A percentile compares a stretch with the other conserved stretches of the same genome.
phyloP scores from a whole-genome alignment of 78 protist species.

The Pigoraptor vietnamica region DNA sequence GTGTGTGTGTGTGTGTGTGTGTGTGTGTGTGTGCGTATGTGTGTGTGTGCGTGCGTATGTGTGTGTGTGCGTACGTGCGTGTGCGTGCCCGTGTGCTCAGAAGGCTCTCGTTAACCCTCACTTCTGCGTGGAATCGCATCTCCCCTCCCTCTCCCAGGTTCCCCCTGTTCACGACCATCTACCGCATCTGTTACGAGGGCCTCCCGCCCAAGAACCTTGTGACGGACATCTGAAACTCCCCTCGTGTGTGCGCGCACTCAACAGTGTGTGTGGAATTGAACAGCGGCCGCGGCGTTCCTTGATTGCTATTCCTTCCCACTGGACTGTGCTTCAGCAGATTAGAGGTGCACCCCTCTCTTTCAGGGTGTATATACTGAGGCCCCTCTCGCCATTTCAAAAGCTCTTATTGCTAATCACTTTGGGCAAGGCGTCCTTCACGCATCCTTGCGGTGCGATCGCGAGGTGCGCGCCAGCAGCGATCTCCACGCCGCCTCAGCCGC shows the following conservation, averaged over 20 bases:
- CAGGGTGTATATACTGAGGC: too few relatives aligned
- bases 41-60: not conserved
- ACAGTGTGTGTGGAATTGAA: too few relatives aligned
- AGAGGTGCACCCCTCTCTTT: too few relatives aligned
- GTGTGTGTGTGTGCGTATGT: not conserved
- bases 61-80: not conserved
- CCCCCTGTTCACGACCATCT: conserved; percentile 44
- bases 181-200: conserved; percentile 19
- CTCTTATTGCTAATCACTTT: too few relatives aligned
- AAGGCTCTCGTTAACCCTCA: too few relatives aligned
- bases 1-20: not conserved
- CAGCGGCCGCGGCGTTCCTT: too few relatives aligned
- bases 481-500: not conserved
- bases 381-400: too few relatives aligned
- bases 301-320: too few relatives aligned
- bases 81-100: not conserved
- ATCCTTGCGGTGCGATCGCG: not conserved
- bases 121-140: too few relatives aligned
- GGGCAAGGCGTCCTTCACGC: not conserved
- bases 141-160: not conserved
- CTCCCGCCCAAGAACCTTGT: not conserved
- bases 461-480: not conserved
- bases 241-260: too few relatives aligned
- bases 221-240: not conserved
- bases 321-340: too few relatives aligned